Evolutionary conservation across 805 yeast species (phyloP).

Genomic region (Saccharomycopsis sp.): DNA sequence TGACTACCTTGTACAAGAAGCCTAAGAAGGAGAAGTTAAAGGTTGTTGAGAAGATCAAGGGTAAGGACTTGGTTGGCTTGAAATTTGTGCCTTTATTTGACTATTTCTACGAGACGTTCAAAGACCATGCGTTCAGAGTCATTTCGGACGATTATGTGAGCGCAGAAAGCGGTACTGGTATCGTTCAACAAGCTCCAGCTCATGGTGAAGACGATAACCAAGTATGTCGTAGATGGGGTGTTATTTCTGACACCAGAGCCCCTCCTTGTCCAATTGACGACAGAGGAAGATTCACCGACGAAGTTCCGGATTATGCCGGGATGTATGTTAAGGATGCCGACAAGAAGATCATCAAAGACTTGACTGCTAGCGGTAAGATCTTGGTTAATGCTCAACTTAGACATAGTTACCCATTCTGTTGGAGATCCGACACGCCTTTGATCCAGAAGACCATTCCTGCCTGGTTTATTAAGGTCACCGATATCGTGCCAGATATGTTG

Average conservation of each 20-base stretch:
- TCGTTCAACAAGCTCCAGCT: conserved; percentile 97
- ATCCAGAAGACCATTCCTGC: conserved; percentile 96
- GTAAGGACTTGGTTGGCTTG: conserved; percentile 71
- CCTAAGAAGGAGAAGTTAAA: conserved; percentile 86
- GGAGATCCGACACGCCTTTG: conserved; percentile 99
- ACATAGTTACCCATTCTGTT: conserved; percentile 98
- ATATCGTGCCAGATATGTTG: conserved; percentile 83
- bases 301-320: conserved; percentile 72
- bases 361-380: conserved; percentile 71
- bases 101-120: conserved; percentile 69
- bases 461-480: conserved; percentile 92
- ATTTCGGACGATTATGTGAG: conserved; percentile 80
- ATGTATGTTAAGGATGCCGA: conserved; percentile 94
- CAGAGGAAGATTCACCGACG: conserved; percentile 73
- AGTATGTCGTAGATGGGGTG: conserved; percentile 69
- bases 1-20: conserved; percentile 85
- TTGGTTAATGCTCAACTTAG: conserved; percentile 74
- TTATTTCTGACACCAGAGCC: conserved; percentile 56
- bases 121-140: conserved; percentile 76
- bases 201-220: conserved; percentile 98
- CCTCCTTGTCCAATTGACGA: conserved; percentile 97
- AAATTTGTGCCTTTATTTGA: conserved; percentile 80
- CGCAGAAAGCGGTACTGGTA: conserved; percentile 96
- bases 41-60: conserved; percentile 72
- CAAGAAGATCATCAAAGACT: conserved; percentile 74